Evolutionary conservation across 257 asterid species (phyloP).

Genomic region (Anisodus tanguticus): DNA sequence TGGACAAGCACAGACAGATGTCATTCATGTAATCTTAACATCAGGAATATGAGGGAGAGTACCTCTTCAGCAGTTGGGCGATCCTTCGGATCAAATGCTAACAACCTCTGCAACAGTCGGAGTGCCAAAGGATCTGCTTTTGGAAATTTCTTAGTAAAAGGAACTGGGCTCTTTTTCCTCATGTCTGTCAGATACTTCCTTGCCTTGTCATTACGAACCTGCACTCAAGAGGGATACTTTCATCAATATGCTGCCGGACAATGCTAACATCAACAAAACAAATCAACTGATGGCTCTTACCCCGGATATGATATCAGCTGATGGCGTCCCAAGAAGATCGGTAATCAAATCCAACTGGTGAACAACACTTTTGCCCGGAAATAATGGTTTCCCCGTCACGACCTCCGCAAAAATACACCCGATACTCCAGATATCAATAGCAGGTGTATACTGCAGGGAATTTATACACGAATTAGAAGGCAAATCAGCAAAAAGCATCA

Average conservation of each 20-base stretch:
- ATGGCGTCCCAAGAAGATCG: conserved; percentile 87
- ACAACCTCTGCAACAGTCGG: conserved; percentile 64
- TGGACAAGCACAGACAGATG: neutral
- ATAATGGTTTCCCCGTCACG: conserved; percentile 79
- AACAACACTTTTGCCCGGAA: conserved; percentile 91
- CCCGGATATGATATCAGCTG: conserved; percentile 76
- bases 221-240: conserved; percentile 38
- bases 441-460: conserved; percentile 87
- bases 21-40: neutral
- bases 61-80: conserved; percentile 96
- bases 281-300: conserved; percentile 45
- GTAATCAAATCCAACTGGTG: conserved; percentile 93
- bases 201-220: conserved; percentile 95
- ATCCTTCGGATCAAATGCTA: conserved; percentile 93
- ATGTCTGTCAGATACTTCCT: conserved; percentile 77
- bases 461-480: conserved; percentile 27
- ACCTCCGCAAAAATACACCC: conserved; percentile 95
- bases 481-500: conserved; percentile 21
- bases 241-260: neutral
- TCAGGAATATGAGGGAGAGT: conserved; percentile 20
- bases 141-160: conserved; percentile 70
- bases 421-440: conserved; percentile 88
- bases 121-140: conserved; percentile 79
- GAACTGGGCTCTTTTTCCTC: conserved; percentile 67
- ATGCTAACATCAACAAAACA: neutral